These are phyloP conservation scores for Melastoma malabathricum DNA, from an alignment of 345 rosid genomes.

Conservation along the genomic window DNA sequence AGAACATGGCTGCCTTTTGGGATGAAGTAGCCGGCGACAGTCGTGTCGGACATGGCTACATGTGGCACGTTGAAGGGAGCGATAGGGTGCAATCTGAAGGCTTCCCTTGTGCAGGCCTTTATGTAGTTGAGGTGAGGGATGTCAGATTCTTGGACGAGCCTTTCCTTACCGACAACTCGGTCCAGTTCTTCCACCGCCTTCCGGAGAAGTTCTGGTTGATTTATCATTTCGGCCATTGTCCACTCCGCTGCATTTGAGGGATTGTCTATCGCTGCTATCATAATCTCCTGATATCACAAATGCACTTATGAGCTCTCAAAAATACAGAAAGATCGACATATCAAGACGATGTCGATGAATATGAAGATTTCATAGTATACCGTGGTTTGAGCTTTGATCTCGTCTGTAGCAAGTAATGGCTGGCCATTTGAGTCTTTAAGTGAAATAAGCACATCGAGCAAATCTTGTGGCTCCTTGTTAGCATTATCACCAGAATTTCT, in stretches of 20 bases:
- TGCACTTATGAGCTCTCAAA: background rate
- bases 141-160: conserved; percentile 36
- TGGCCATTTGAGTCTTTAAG: conserved; percentile 16
- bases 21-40: conserved; percentile 22
- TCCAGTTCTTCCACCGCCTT: conserved; percentile 34
- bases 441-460: conserved; percentile 32
- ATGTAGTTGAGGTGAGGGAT: conserved; percentile 26
- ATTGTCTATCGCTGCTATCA: conserved; percentile 28
- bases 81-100: conserved; percentile 33
- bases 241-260: conserved; percentile 40
- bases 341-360: background rate
- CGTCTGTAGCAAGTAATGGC: conserved; percentile 24
- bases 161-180: conserved; percentile 25
- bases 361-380: conserved; percentile 8
- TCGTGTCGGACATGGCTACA: conserved; percentile 20
- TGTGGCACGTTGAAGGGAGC: conserved; percentile 32
- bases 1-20: conserved; percentile 32
- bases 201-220: conserved; percentile 22
- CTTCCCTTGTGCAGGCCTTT: conserved; percentile 24
- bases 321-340: background rate
- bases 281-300: conserved; percentile 16
- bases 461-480: conserved; percentile 19
- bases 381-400: conserved; percentile 30
- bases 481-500: background rate
- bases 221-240: conserved; percentile 37